Evolutionary conservation across 768 basidiomycete genomes (phyloP).

Genomic region (Tubosaeta sp.): DNA sequence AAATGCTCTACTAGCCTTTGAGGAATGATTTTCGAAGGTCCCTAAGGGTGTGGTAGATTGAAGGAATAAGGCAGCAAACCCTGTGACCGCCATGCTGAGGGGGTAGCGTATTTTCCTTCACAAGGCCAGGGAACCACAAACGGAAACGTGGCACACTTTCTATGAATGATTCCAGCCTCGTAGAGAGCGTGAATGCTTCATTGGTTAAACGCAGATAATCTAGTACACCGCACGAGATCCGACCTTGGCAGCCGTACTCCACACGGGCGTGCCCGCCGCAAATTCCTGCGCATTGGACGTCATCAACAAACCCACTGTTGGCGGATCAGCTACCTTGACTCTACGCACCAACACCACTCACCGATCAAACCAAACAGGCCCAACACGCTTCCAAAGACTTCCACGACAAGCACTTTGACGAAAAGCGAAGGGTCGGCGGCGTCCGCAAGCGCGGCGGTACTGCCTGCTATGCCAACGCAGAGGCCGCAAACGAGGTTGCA

Average conservation of each 20-base stretch:
- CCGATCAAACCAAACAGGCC: constrained; percentile 93
- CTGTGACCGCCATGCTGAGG: too few species aligned
- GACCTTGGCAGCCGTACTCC: constrained; percentile 20
- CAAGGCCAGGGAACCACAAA: too few species aligned
- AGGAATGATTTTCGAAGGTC: too few species aligned
- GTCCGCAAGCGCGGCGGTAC: constrained; percentile 92
- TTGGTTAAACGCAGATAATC: background rate
- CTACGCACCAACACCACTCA: constrained; percentile 37
- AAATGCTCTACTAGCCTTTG: too few species aligned
- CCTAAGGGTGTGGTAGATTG: too few species aligned
- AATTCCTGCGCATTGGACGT: constrained; percentile 64
- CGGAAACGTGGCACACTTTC: too few species aligned
- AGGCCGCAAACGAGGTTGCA: constrained; percentile 96
- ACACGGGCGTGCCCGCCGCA: constrained; percentile 31
- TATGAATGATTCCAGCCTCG: background rate
- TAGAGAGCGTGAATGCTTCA: background rate
- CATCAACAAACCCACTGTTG: constrained; percentile 76
- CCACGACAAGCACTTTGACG: constrained; percentile 95
- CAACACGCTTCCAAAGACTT: constrained; percentile 89
- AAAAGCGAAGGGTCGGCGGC: constrained; percentile 93
- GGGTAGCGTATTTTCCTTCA: too few species aligned
- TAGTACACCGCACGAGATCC: constrained; percentile 34
- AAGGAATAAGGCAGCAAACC: too few species aligned
- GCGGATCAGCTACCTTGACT: background rate
- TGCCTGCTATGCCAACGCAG: constrained; percentile 91